A percentile compares a stretch with the other conserved stretches of the same genome.
phyloP scores from a whole-genome alignment of 208 protist species.

The Crithidia bombi region DNA sequence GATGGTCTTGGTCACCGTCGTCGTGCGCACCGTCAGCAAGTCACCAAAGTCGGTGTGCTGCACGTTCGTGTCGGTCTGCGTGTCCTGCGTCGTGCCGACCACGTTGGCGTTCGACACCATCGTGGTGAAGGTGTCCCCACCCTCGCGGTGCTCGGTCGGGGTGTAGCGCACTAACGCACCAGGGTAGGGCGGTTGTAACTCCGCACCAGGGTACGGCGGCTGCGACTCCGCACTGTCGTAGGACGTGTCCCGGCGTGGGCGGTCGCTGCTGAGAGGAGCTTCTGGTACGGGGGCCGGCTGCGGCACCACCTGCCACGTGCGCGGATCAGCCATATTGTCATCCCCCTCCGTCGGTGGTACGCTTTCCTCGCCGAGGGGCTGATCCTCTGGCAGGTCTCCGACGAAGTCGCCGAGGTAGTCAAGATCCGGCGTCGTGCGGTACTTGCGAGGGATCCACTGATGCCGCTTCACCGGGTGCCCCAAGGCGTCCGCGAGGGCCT shows the following conservation, averaged over 20 bases:
- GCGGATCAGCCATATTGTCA: conserved; percentile 17
- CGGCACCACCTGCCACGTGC: conserved; percentile 22
- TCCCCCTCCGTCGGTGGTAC: conserved; percentile 5
- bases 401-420: conserved; percentile 63
- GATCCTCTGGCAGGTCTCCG: conserved; percentile 22
- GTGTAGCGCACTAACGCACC: conserved; percentile 36
- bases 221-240: conserved; percentile 6
- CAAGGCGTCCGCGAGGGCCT: conserved; percentile 57
- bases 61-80: conserved; percentile 69
- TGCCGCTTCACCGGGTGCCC: conserved; percentile 72
- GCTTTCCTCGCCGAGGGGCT: conserved; percentile 9
- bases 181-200: background rate
- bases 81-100: conserved; percentile 66
- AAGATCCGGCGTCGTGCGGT: conserved; percentile 42
- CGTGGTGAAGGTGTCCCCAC: conserved; percentile 47
- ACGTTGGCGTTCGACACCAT: conserved; percentile 57
- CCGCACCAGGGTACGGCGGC: background rate
- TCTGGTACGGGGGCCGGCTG: conserved; percentile 8
- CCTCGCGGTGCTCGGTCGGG: conserved; percentile 26
- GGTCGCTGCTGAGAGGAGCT: background rate
- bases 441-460: conserved; percentile 56
- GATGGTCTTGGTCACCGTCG: conserved; percentile 72
- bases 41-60: conserved; percentile 67
- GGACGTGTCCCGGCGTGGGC: background rate
- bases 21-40: conserved; percentile 71